Evolutionary conservation across 345 rosid genomes (phyloP).

Genomic region (Lepidium aucheri): DNA sequence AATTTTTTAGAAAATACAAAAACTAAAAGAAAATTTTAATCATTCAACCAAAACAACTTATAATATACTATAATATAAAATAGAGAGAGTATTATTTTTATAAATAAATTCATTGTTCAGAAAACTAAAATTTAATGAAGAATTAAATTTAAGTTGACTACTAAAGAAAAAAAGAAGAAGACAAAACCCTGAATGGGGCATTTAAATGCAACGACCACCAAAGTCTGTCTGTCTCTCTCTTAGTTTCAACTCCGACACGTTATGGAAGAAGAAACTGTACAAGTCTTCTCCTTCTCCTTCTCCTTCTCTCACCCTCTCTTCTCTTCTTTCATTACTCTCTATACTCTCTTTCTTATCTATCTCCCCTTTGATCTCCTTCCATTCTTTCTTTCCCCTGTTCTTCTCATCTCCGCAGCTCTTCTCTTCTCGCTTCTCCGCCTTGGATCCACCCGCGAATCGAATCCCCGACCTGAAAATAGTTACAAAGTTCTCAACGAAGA

Average conservation of each 20-base stretch:
- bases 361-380: conserved; percentile 32
- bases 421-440: conserved; percentile 49
- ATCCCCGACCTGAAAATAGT: neutral
- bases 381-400: conserved; percentile 44
- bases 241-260: neutral
- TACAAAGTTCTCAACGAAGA: neutral
- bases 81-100: no score
- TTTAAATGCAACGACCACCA: conserved; percentile 31
- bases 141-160: conserved; percentile 1
- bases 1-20: no score
- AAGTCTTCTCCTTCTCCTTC: neutral
- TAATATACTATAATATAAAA: no score
- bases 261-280: conserved; percentile 12
- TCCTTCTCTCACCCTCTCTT: conserved; percentile 41
- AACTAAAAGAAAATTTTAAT: no score
- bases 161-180: neutral
- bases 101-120: neutral
- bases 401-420: conserved; percentile 36
- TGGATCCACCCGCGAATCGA: conserved; percentile 26
- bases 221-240: neutral
- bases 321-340: conserved; percentile 48
- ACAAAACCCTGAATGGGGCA: conserved; percentile 1
- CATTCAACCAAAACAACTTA: no score
- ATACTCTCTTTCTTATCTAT: conserved; percentile 40
- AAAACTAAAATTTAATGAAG: neutral